Base-by-base conservation (phyloP, 140 eudicot genomes). In the Anethum foeniculum region DNA sequence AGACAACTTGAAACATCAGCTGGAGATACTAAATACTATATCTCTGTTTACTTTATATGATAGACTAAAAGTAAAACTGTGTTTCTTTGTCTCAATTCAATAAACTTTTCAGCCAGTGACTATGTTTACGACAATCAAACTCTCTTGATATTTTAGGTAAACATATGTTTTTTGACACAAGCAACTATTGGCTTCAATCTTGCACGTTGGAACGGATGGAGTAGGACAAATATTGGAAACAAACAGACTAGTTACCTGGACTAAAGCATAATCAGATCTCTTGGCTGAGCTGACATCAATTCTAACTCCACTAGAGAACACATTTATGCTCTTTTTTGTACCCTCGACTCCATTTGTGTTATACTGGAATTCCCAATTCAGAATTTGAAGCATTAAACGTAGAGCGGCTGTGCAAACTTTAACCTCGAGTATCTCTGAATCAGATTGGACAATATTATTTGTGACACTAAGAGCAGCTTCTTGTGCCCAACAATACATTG, bases 371-470 rank as follows among this genome's bases (percentile, higher is more conserved):
- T 95, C 97, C 97, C 97, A 95, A 51, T 82, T 95, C 81, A 95
- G 87, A 72, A 92, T 86, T 84, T 95, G 99, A 76, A 90, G 95
- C 99, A 95, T 95, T 71, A 95, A 83, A 81, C 96, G 97, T 77
- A 95, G 81, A n/a, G 97, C 93, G 7, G 88, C 86, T 75, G 97
- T 80, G 88, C 99, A 95, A 81, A 92, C 93, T 81, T 86, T 95
- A 69, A 79, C 99, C 86, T 92, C 97, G 34, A 92, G 91, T 39
- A 87, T 83, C 80, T 87, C 92, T 32, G 92, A 82, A 77, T 85
- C 87, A 32, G 97, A 91, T 85, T 84, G 88, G 62, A 87, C 77
- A 83, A 95, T 89, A 88, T 65, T 90, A 82, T 82, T 78, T 64
- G 99, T 85, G 60, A 88, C 92, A 82, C 90, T 85, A 68, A 86